phyloP scores from a whole-genome alignment of 768 basidiomycete genomes.

The Pleurotus eryngii region DNA sequence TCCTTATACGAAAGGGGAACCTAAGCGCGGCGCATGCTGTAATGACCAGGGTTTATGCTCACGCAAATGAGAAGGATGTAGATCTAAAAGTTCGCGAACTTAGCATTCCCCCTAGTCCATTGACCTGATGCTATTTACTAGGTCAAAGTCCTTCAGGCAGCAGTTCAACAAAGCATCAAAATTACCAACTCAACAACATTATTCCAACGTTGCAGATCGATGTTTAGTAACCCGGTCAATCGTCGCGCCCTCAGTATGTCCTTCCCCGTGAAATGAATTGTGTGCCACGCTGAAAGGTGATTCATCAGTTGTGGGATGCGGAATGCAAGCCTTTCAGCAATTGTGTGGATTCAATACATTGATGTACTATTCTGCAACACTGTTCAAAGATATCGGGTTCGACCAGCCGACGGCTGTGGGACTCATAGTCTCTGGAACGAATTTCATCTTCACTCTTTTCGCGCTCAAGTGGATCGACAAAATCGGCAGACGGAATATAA shows the following conservation, averaged over 20 bases:
- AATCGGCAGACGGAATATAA: constrained; percentile 66
- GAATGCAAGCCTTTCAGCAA: constrained; percentile 82
- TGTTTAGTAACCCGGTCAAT: constrained; percentile 55
- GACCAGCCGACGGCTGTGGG: constrained; percentile 80
- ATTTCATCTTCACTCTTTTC: constrained; percentile 74
- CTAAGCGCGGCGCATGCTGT: constrained; percentile 48
- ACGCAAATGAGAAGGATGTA: constrained; percentile 60
- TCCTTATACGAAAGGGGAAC: constrained; percentile 57
- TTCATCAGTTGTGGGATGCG: constrained; percentile 64
- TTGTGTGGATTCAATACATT: constrained; percentile 84
- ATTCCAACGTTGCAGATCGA: constrained; percentile 48
- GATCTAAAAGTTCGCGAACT: constrained; percentile 50
- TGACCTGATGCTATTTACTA: constrained; percentile 14
- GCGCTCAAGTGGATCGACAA: constrained; percentile 74
- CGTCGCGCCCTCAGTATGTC: constrained; percentile 65
- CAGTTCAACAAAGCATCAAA: constrained; percentile 60
- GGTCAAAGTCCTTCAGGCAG: constrained; percentile 56
- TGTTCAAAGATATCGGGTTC: constrained; percentile 81
- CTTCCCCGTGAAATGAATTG: neutral
- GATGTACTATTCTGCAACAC: constrained; percentile 71
- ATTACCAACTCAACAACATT: constrained; percentile 64
- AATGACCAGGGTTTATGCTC: constrained; percentile 66
- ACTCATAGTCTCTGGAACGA: constrained; percentile 73
- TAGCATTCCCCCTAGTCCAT: neutral
- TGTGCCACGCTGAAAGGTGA: neutral